Evolutionary conservation across 441 rosid genomes (phyloP), one percentile per base, ranked within the genome.

Genomic region (Corymbia citriodora): DNA sequence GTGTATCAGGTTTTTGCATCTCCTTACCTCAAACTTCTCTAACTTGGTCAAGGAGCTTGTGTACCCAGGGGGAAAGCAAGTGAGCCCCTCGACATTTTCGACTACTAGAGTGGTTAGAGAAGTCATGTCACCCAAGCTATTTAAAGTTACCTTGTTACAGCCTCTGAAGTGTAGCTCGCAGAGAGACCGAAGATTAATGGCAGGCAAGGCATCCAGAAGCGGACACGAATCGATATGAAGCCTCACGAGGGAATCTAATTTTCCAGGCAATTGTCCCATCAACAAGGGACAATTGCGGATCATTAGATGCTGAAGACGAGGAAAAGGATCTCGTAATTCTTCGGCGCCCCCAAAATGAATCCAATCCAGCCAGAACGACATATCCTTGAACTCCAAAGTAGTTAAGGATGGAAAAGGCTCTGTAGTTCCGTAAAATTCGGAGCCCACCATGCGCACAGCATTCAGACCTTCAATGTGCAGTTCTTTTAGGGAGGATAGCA

Each of bases 301-400:
- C 18, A 25, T 13, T 0, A 81, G 86, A 36, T 81, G 86, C 50
- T 3, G 49, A 15, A 81, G 48, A 81, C 50, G 9, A 10, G 86
- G 86, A 50, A 81, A 81, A 16, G 49, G 27, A 10, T 1, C 68
- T 27, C 14, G 15, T 27, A 6, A 12, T 12, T 61, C 68, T 1
- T 61, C 2, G 0, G 68, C 0, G 17, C 31, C 68, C 3, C 0
- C 4, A 61, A 27, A 61, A 61, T 61, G 68, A 61, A 31, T 11
- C 31, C 68, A 61, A 1, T 61, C 68, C 31, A 27, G 4, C 31
- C 68, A 61, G 31, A 6, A 3, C 27, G 31, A 6, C 68, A 61
- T 61, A 27, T 27, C 31, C 15, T 61, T 61, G 68, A 61, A 61
- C 31, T 27, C 68, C 68, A 61, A 61, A 0, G 68, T 61, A 0